phyloP scores from a whole-genome alignment of 371 early-diverging fungal species.

The Circinella minor region DNA sequence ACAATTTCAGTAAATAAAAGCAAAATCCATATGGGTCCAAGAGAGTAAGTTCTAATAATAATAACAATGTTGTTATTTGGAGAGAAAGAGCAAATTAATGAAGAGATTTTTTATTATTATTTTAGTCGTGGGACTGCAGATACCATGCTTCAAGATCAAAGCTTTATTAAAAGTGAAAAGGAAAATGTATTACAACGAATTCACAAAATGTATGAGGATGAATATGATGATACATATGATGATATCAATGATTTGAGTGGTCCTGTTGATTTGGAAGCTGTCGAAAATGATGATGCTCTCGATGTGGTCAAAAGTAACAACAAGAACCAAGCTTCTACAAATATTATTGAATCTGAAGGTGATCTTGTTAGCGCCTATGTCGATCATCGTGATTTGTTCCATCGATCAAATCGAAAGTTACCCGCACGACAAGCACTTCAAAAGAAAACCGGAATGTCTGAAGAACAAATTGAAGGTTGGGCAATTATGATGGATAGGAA shows the following conservation, averaged over 20 bases:
- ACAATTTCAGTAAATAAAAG: slow-evolving; percentile 57
- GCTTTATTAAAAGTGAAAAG: slow-evolving; percentile 63
- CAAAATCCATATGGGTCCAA: slow-evolving; percentile 78
- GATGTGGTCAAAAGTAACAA: slow-evolving; percentile 26
- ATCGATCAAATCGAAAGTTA: slow-evolving; percentile 64
- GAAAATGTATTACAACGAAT: slow-evolving; percentile 63
- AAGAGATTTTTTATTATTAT: not conserved
- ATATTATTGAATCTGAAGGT: slow-evolving; percentile 55
- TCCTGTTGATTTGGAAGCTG: slow-evolving; percentile 53
- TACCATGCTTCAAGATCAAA: slow-evolving; percentile 58
- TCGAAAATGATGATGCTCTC: slow-evolving; percentile 62
- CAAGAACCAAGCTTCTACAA: not conserved
- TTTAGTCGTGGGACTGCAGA: slow-evolving; percentile 47
- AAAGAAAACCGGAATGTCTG: slow-evolving; percentile 73
- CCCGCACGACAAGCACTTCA: slow-evolving; percentile 64
- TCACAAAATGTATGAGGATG: slow-evolving; percentile 77
- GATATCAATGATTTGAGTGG: slow-evolving; percentile 68
- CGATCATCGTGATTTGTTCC: slow-evolving; percentile 62
- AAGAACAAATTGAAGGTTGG: slow-evolving; percentile 96
- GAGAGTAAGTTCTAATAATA: slow-evolving; percentile 39
- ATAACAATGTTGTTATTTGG: too few species aligned
- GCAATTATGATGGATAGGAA: slow-evolving; percentile 82
- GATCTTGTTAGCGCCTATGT: slow-evolving; percentile 57
- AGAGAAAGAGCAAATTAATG: too few species aligned
- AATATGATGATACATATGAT: slow-evolving; percentile 94